phyloP scores from a whole-genome alignment of 179 eudicot genomes.

The Beta lomatogona region DNA sequence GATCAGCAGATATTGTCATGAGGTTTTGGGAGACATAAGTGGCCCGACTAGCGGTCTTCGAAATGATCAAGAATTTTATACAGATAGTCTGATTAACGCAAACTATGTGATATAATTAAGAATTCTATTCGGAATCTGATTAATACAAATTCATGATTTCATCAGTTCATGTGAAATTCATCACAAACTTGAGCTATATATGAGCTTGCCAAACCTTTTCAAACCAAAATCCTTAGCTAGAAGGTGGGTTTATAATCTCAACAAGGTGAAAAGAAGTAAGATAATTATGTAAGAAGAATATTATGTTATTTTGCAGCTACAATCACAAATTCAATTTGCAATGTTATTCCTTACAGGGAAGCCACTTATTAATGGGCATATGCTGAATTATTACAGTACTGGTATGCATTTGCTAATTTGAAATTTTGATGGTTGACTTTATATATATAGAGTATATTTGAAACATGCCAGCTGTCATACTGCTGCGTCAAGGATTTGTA shows the following conservation, averaged over 20 bases:
- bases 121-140: no score
- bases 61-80: neutral
- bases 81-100: no score
- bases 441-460: neutral
- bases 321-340: conserved; percentile 4
- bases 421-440: conserved; percentile 12
- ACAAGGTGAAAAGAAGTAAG: neutral
- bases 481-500: neutral
- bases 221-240: neutral
- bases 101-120: no score
- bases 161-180: no score
- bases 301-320: neutral
- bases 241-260: neutral
- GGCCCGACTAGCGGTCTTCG: neutral
- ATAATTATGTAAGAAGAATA: neutral
- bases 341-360: conserved; percentile 16
- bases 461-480: conserved; percentile 8
- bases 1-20: no score
- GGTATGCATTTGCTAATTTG: neutral
- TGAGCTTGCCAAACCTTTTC: neutral
- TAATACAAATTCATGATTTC: no score
- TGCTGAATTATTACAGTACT: neutral
- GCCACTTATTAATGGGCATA: conserved; percentile 14
- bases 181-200: no score
- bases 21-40: neutral